Evolutionary conservation across 306 rosid genomes (phyloP), one percentile per base, ranked within the genome.

Genomic region (Pterocarpus macrocarpus): DNA sequence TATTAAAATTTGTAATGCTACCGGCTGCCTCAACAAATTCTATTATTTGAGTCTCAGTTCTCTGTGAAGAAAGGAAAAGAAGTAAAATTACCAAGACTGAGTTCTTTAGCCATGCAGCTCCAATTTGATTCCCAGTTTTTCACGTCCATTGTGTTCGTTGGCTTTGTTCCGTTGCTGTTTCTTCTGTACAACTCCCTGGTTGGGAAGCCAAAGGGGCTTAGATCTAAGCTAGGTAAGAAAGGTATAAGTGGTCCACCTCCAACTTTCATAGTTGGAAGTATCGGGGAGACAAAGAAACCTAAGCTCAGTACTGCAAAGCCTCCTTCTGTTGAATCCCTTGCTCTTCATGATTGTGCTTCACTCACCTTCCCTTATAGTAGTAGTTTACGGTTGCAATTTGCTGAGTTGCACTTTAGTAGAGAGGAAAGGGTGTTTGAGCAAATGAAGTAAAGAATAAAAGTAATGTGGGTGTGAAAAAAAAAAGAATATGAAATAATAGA

Each of bases 201-300:
- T 49, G 8, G 30, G 56, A 80, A 80, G 61, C 91, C 89, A 28
- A 30, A 63, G 36, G 78, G 81, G 34, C 78, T 85, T 45, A 75
- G 89, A 7, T 57, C 83, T 43, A 34, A 39, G 56, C 80, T 88
- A 5, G 73, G 49, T 41, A 82, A 85, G 8, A 90, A 89, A 87
- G 87, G 92, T 9, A 82, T 89, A 66, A 80, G 5, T 3, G 92
- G 92, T 41, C 89, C 92, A 14, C 75, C 85, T 3, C 77, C 86
- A 14, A 53, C 81, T 79, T 30, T 89, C 13, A 73, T 89, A 3
- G 80, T 82, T 1, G 89, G 92, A 59, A 89, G 87, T 43, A 80
- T 82, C 5, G 8, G 6, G 45, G 90, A 87, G 52, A 77, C 87
- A 13, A 80, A 68, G 59, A 80, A 79, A 17, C 47, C 81, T 17